phyloP scores from a whole-genome alignment of 108 stramenopile genomes.

The Nannochloropsis salina region DNA sequence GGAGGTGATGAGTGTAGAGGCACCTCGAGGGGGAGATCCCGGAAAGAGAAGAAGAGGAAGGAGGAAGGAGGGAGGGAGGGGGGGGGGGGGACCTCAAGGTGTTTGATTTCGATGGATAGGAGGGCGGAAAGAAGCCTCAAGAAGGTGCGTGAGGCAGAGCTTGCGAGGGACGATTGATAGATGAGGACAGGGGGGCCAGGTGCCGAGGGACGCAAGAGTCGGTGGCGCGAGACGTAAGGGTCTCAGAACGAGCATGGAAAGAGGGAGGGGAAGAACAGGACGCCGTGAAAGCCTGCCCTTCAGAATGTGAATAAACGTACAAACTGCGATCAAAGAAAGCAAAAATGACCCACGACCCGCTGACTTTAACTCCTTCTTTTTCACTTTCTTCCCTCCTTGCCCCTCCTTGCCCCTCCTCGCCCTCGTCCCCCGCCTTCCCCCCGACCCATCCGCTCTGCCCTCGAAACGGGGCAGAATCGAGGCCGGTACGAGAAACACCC shows the following conservation, averaged over 20 bases:
- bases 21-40: neutral
- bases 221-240: neutral
- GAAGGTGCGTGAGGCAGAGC: neutral
- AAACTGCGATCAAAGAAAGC: neutral
- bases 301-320: neutral
- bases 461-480: neutral
- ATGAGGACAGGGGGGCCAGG: neutral
- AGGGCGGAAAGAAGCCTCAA: neutral
- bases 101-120: neutral
- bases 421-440: neutral
- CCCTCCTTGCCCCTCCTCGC: neutral
- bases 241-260: neutral
- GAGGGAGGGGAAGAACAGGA: neutral
- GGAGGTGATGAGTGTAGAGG: no score
- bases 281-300: neutral
- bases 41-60: neutral
- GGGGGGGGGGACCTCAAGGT: neutral
- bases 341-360: neutral
- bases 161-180: neutral
- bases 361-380: neutral
- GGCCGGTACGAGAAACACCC: neutral
- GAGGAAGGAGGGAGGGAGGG: neutral
- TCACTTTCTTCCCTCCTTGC: neutral
- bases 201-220: neutral
- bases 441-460: neutral